phyloP scores from a whole-genome alignment of 1,284 basidiomycete genomes.

The Cryptococcus floricola region DNA sequence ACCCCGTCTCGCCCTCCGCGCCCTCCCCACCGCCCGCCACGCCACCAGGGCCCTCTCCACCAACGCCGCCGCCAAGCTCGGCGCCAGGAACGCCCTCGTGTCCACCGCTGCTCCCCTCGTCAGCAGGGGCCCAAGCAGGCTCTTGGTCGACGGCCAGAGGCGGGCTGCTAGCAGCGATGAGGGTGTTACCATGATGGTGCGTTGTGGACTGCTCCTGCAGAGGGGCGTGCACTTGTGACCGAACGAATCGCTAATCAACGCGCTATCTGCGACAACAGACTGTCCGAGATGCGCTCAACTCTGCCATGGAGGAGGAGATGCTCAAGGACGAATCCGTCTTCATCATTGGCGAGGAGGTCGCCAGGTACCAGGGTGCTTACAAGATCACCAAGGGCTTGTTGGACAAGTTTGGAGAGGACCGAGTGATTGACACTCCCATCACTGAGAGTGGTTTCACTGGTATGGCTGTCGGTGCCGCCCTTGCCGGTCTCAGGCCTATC shows the following conservation, averaged over 20 bases:
- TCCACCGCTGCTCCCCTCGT: constrained; percentile 43
- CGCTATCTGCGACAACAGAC: constrained; percentile 59
- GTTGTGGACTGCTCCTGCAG: constrained; percentile 12
- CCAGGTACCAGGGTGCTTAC: constrained; percentile 98
- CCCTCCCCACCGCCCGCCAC: constrained; percentile 10
- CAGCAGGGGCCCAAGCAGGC: constrained; percentile 25
- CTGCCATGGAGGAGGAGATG: constrained; percentile 99
- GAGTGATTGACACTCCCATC: constrained; percentile 96
- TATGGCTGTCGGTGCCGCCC: constrained; percentile 89
- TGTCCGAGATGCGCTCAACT: constrained; percentile 94
- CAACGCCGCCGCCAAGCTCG: constrained; percentile 15
- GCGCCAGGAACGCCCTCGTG: constrained; percentile 32
- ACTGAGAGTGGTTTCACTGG: constrained; percentile 99
- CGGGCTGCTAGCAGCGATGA: constrained; percentile 35
- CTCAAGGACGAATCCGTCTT: constrained; percentile 91
- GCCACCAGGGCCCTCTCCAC: constrained; percentile 15
- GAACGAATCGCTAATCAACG: no score
- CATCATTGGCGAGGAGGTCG: constrained; percentile 96
- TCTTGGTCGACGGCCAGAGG: constrained; percentile 27
- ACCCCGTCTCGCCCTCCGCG: constrained; percentile 13
- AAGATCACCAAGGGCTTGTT: constrained; percentile 98
- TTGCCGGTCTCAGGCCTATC: constrained; percentile 89
- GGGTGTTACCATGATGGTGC: constrained; percentile 40
- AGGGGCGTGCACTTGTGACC: no score
- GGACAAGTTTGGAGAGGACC: constrained; percentile 99